phyloP scores from a whole-genome alignment of 495 filamentous ascomycete species.

The Tuber melanosporum region DNA sequence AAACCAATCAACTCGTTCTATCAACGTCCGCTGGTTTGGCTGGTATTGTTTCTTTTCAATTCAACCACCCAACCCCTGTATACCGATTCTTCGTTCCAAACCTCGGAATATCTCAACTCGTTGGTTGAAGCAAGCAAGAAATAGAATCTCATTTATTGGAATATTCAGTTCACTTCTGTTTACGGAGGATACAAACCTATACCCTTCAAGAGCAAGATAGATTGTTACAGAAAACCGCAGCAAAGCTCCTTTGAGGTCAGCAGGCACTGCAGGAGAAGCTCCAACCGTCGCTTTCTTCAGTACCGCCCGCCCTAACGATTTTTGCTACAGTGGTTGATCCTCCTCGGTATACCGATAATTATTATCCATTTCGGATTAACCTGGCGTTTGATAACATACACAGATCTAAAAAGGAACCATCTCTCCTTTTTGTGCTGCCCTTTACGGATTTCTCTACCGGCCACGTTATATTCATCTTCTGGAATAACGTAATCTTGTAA shows the following conservation, averaged over 20 bases:
- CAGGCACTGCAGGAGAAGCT: conserved; percentile 79
- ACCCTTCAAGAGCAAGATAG: conserved; percentile 27
- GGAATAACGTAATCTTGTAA: conserved; percentile 15
- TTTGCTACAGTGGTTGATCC: conserved; percentile 24
- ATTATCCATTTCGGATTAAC: neutral
- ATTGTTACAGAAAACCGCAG: conserved; percentile 33
- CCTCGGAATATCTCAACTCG: neutral
- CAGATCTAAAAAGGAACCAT: neutral
- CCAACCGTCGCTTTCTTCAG: conserved; percentile 39
- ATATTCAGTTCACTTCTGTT: neutral
- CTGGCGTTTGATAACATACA: neutral
- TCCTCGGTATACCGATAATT: neutral
- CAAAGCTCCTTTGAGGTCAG: conserved; percentile 79
- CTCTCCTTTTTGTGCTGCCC: neutral
- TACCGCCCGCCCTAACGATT: conserved; percentile 37
- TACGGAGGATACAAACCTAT: neutral
- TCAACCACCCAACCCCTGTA: neutral
- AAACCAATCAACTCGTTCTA: neutral
- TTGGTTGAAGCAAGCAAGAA: neutral
- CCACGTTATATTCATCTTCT: neutral
- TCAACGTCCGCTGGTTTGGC: neutral
- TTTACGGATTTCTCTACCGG: neutral
- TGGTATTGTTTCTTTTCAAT: conserved; percentile 3
- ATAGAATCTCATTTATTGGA: neutral
- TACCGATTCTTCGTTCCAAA: neutral